Evolutionary conservation across 345 rosid species (phyloP).

Genomic region (Carallia pectinifolia): DNA sequence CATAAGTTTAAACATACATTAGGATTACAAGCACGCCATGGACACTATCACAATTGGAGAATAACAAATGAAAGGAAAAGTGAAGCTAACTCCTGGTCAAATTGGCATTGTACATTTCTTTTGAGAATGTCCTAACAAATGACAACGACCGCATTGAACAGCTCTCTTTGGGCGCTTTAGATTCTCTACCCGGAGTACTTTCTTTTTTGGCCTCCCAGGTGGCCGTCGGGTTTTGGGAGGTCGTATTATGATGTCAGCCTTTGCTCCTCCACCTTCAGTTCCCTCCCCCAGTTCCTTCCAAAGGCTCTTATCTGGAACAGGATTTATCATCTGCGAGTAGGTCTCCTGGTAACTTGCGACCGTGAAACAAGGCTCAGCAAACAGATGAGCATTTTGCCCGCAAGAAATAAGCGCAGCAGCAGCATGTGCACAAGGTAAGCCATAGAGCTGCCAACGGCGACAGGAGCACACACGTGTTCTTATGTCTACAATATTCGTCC

Average conservation of each 20-base stretch:
- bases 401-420: constrained; percentile 97
- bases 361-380: constrained; percentile 85
- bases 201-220: constrained; percentile 97
- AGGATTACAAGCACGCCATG: constrained; percentile 37
- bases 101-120: constrained; percentile 91
- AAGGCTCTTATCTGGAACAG: constrained; percentile 58
- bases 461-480: constrained; percentile 82
- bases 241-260: constrained; percentile 54
- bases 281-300: constrained; percentile 72
- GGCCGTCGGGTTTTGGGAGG: constrained; percentile 97
- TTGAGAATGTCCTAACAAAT: constrained; percentile 97
- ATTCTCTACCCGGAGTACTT: constrained; percentile 88
- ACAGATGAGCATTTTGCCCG: constrained; percentile 69
- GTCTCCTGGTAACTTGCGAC: constrained; percentile 71
- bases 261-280: constrained; percentile 55
- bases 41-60: constrained; percentile 22
- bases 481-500: constrained; percentile 94
- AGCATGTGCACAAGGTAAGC: constrained; percentile 93
- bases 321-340: constrained; percentile 68
- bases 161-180: constrained; percentile 91
- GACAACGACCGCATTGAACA: constrained; percentile 98
- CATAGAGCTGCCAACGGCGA: constrained; percentile 92
- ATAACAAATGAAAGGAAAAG: constrained; percentile 13
- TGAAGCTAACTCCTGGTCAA: constrained; percentile 38
- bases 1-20: constrained; percentile 30